These are phyloP conservation scores for Podaxis rugospora DNA, from an alignment of 768 basidiomycete genomes.

Conservation along the genomic window DNA sequence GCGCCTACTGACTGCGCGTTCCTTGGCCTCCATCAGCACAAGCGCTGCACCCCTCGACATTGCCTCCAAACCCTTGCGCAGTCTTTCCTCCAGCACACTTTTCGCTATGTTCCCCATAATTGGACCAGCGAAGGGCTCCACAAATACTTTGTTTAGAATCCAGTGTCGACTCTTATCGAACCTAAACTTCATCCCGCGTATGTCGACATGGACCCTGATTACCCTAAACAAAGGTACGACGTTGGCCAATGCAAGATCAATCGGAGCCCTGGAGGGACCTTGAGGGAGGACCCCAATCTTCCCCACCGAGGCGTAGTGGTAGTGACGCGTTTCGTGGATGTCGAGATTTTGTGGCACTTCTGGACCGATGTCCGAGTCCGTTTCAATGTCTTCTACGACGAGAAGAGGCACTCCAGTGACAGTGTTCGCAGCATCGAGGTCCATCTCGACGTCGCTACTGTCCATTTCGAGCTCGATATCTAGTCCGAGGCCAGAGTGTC, in stretches of 20 bases:
- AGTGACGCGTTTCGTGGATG: constrained; percentile 1
- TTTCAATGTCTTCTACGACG: constrained; percentile 10
- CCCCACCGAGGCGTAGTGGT: neutral
- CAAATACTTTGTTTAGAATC: constrained; percentile 32
- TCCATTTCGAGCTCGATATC: constrained; percentile 28
- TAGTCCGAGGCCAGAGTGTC: constrained; percentile 22
- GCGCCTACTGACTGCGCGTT: constrained; percentile 12
- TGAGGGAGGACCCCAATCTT: neutral
- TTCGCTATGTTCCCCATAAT: constrained; percentile 23
- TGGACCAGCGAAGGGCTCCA: constrained; percentile 32
- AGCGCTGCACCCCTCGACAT: constrained; percentile 24
- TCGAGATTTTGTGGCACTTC: constrained; percentile 11
- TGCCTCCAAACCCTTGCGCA: constrained; percentile 21
- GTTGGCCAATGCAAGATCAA: neutral
- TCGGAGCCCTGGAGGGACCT: neutral
- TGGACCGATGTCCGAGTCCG: constrained; percentile 6
- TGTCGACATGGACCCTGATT: constrained; percentile 23
- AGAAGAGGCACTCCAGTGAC: constrained; percentile 13
- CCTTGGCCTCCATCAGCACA: constrained; percentile 19
- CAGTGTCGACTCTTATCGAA: constrained; percentile 34
- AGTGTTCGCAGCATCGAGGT: neutral
- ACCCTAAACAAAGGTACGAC: constrained; percentile 27
- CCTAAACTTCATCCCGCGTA: constrained; percentile 25
- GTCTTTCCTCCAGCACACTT: constrained; percentile 23
- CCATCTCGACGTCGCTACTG: constrained; percentile 13